Conservation (phyloP, 2,329 filamentous ascomycete genomes). For the Hypoxylon sp. region DNA sequence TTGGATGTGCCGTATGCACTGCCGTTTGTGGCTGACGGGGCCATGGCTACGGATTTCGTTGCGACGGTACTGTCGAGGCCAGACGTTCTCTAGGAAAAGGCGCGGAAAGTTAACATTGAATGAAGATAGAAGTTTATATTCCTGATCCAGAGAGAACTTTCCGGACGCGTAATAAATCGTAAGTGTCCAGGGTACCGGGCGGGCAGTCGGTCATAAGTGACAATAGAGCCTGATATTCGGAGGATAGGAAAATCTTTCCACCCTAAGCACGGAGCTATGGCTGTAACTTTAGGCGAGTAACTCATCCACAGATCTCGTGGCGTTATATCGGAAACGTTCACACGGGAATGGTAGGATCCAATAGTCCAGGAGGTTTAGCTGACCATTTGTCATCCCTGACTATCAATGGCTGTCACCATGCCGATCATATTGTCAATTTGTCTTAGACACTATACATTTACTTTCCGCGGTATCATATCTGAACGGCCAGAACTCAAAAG, state of each 20-base stretch:
- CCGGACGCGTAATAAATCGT: conserved; percentile 37
- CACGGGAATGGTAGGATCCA: conserved; percentile 43
- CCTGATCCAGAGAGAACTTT: conserved; percentile 30
- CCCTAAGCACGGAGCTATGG: conserved; percentile 51
- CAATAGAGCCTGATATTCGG: conserved; percentile 49
- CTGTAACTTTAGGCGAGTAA: conserved; percentile 49
- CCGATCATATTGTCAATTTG: conserved; percentile 45
- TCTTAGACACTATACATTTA: conserved; percentile 41
- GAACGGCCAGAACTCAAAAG: conserved; percentile 29
- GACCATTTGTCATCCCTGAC: conserved; percentile 47
- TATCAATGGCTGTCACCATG: conserved; percentile 29
- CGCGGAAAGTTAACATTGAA: conserved; percentile 30
- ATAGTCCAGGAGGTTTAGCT: conserved; percentile 33
- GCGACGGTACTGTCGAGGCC: conserved; percentile 43
- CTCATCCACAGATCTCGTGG: conserved; percentile 37
- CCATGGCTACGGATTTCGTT: conserved; percentile 51
- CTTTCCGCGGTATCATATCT: conserved; percentile 27
- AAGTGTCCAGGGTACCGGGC: conserved; percentile 22
- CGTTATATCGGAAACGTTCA: conserved; percentile 50
- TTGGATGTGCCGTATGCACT: conserved; percentile 46
- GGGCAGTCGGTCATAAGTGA: conserved; percentile 32
- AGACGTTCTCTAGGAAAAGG: conserved; percentile 37
- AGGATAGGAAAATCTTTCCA: conserved; percentile 53
- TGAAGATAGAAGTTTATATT: conserved; percentile 49
- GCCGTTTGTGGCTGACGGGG: conserved; percentile 51